Evolutionary conservation across 2,329 filamentous ascomycete genomes (phyloP), one percentile per base, ranked within the genome.

Genomic region (Penicillium sp.): DNA sequence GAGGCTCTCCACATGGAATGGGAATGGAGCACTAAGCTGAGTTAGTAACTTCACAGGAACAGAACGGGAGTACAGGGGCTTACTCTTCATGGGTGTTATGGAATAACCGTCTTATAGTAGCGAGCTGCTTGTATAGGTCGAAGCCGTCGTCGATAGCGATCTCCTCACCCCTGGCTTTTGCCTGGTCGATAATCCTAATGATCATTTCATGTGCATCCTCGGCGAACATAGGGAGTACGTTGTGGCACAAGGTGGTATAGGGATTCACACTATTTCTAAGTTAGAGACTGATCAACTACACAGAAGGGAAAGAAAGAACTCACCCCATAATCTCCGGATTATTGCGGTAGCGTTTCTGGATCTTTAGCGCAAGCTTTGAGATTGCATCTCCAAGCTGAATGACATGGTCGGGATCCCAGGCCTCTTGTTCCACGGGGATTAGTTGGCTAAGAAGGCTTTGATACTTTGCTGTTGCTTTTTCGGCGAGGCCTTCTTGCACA

Each of bases 91-190:
- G 81, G 22, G 86, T 87, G 60, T 89, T 83, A 8, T 83, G 81
- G 71, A 97, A 92, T 26, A 96, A 90, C 34, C 84, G 82, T 31
- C 94, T 88, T 58, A 97, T 90, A 62, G 89, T 88, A 20, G 93
- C 87, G 55, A 99, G 79, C 68, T 96, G 91, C 67, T 85, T 89
- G 77, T 99, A 99, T 18, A 99, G 78, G 64, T 95, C 90, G 71
- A 99, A 97, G 0, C 93, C 94, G 72, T 99, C 94, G 68, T 96
- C 85, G 26, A 97, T 84, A 38, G 89, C 87, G 47, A 97, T 85
- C 65, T 96, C 91, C 53, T 86, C 82, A 14, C 84, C 86, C 50
- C 82, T 85, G 34, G 85, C 82, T 62, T 88, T 83, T 22, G 89
- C 85, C 51, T 87, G 82, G 56, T 89, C 82, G 62, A 97, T 81